Conservation (phyloP, 2,329 filamentous ascomycete genomes). For the Stromatinia cepivora region DNA sequence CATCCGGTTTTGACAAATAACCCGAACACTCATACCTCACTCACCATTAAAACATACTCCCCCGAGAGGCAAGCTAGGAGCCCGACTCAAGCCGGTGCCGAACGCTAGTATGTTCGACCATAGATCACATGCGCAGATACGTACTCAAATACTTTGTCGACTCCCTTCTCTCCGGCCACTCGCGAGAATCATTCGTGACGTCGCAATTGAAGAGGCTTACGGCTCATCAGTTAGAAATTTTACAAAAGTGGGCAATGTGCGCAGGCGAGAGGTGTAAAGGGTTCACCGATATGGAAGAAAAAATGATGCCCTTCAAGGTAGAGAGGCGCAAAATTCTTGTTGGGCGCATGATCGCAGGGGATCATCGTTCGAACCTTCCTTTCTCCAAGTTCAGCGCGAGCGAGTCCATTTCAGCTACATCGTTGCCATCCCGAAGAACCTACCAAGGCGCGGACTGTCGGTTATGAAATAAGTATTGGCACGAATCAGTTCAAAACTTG, state of each 20-base stretch:
- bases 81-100: background rate
- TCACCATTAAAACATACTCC: too few species aligned
- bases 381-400: background rate
- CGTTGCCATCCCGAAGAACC: background rate
- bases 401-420: background rate
- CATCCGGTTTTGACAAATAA: background rate
- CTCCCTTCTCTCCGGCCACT: background rate
- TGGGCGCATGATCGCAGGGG: background rate
- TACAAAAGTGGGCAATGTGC: background rate
- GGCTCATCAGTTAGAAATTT: background rate
- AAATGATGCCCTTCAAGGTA: too few species aligned
- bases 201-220: background rate
- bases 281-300: background rate
- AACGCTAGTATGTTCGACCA: background rate
- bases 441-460: background rate
- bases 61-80: background rate
- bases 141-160: background rate
- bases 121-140: too few species aligned
- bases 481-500: too few species aligned
- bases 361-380: background rate
- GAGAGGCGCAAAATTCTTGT: background rate
- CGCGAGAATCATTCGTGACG: background rate
- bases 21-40: background rate
- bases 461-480: too few species aligned
- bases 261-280: background rate